These are phyloP conservation scores for Zanthoxylum bungeanum DNA, from an alignment of 345 rosid species.

Conservation along the genomic window DNA sequence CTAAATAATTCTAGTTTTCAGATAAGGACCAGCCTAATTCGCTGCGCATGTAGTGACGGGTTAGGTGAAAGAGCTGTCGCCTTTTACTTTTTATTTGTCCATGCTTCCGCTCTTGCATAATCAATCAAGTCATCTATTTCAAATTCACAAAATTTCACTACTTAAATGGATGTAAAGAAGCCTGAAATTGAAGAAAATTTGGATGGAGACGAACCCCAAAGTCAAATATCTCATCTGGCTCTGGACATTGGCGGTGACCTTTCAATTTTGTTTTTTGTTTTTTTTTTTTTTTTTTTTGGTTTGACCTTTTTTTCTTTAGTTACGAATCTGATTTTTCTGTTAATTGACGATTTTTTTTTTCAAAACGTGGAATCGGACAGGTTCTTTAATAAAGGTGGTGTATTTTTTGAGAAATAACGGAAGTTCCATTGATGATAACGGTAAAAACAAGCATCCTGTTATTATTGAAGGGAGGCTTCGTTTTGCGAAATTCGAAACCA, in stretches of 20 bases:
- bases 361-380: slow-evolving; percentile 32
- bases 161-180: slow-evolving; percentile 21
- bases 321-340: neutral
- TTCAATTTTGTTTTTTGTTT: too few relatives aligned
- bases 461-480: slow-evolving; percentile 66
- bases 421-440: slow-evolving; percentile 21
- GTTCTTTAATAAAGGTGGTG: slow-evolving; percentile 82
- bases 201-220: slow-evolving; percentile 12
- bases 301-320: neutral
- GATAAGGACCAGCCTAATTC: too few relatives aligned
- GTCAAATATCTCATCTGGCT: slow-evolving; percentile 69
- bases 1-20: too few relatives aligned
- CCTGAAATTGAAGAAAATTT: too few relatives aligned
- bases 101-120: neutral
- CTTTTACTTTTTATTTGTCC: neutral
- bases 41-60: too few relatives aligned
- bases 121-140: neutral
- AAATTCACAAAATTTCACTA: too few relatives aligned
- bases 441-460: slow-evolving; percentile 20
- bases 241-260: slow-evolving; percentile 82
- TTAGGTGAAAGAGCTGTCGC: neutral
- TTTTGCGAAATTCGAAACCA: slow-evolving; percentile 84
- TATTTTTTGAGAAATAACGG: slow-evolving; percentile 50
- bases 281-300: too few relatives aligned
- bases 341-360: neutral